phyloP scores from a whole-genome alignment of 2,329 filamentous ascomycete species.

The Blumeria hordei region DNA sequence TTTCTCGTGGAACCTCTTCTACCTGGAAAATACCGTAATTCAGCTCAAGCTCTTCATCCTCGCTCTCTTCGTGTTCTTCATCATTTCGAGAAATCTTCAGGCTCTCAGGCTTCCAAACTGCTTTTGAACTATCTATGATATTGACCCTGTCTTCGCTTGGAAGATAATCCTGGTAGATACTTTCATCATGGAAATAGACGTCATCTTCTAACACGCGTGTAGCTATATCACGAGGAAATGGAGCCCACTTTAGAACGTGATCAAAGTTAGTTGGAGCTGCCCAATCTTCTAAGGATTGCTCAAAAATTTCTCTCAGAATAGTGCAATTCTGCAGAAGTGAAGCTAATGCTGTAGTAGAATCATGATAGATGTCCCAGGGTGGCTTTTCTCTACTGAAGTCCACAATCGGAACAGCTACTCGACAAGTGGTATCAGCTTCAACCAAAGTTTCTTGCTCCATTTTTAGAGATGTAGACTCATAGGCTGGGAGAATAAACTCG shows the following conservation, averaged over 20 bases:
- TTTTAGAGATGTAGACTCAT: constrained; percentile 6
- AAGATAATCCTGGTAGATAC: constrained; percentile 16
- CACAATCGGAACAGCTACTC: constrained; percentile 24
- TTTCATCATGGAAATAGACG: constrained; percentile 19
- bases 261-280: constrained; percentile 16
- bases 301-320: too few species aligned
- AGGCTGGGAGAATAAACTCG: constrained; percentile 8
- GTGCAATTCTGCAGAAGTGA: not conserved
- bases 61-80: constrained; percentile 16
- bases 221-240: constrained; percentile 17
- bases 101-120: constrained; percentile 24
- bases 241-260: constrained; percentile 22
- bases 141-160: constrained; percentile 9
- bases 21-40: not conserved
- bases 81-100: constrained; percentile 21
- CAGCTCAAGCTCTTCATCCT: constrained; percentile 13
- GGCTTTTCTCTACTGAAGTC: constrained; percentile 19
- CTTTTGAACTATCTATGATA: constrained; percentile 17
- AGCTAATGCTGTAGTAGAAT: constrained; percentile 1
- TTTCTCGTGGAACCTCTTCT: constrained; percentile 10
- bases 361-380: constrained; percentile 21
- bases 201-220: constrained; percentile 17
- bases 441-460: constrained; percentile 14
- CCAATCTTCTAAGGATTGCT: constrained; percentile 14
- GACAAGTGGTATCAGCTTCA: constrained; percentile 17